Evolutionary conservation across 768 basidiomycete genomes (phyloP), one percentile per base, ranked within the genome.

Genomic region (Tricholoma terreum): DNA sequence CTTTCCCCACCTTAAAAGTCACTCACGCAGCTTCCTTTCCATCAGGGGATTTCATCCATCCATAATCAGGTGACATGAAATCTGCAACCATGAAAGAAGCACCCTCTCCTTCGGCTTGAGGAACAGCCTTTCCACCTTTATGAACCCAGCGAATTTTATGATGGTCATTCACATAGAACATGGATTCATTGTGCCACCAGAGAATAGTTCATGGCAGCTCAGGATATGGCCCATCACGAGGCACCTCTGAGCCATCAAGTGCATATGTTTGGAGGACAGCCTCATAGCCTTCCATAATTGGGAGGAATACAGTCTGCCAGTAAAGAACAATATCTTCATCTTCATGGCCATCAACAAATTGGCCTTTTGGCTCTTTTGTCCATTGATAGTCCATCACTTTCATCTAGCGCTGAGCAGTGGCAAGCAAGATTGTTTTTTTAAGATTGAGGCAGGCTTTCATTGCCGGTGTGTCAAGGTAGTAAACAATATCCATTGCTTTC

Each of bases 261-360:
- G 12, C 55, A 57, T 50, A 59, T 38, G 22, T 36, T 17, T 38
- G 38, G 24, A 66, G 61, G 6, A 34, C 42, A 6, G 34, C 33
- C 43, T 63, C 58, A 9, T 58, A 50, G 11, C 60, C 51, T 24
- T 58, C 52, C 59, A 59, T 61, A 19, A 19, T 14, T 24, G 63
- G 68, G 1, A 69, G 54, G 53, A 67, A 71, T 12, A 61, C 46
- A 14, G 63, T 43, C 30, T 73, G 61, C 2, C 61, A 63, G 50
- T 76, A 73, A 1, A 61, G 34, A 0, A 70, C 63, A 4, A 77
- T 69, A 65, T 76, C 74, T 8, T 60, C 62, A 0, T 63, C 54
- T 52, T 75, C 69, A 58, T 75, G 73, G n/a, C 74, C 67, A 65
- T 74, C 72, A 19, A 66, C 52, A 58, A 72, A 76, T 59, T 69